Evolutionary conservation across 768 basidiomycete species (phyloP).

Genomic region (Daedaleopsis nitida): DNA sequence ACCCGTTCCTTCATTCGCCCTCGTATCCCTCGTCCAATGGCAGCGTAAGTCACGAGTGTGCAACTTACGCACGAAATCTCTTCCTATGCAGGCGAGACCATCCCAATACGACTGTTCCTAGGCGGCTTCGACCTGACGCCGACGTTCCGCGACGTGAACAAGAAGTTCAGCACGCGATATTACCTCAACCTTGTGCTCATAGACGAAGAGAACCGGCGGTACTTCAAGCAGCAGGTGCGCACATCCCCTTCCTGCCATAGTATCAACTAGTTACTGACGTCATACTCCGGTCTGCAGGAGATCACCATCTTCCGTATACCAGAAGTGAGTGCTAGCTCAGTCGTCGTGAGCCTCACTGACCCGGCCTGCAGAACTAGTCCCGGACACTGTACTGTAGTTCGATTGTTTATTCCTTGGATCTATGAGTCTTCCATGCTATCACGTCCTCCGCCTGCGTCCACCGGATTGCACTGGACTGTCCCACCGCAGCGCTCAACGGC

Average conservation of each 20-base stretch:
- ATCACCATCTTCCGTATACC: slow-evolving; percentile 92
- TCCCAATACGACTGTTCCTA: slow-evolving; percentile 95
- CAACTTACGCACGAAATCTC: background rate
- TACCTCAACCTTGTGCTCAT: slow-evolving; percentile 97
- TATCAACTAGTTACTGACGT: background rate
- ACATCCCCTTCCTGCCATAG: background rate
- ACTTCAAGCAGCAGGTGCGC: slow-evolving; percentile 92
- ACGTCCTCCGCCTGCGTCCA: background rate
- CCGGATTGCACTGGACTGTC: too few relatives aligned
- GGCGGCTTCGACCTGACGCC: slow-evolving; percentile 98
- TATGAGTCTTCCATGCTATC: slow-evolving; percentile 5
- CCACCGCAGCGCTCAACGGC: too few relatives aligned
- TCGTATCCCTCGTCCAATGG: too few relatives aligned
- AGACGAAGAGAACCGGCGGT: slow-evolving; percentile 96
- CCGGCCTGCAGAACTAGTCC: slow-evolving; percentile 37
- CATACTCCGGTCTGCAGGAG: slow-evolving; percentile 46
- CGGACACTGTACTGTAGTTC: slow-evolving; percentile 28
- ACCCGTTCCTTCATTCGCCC: background rate
- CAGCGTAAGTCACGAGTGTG: background rate
- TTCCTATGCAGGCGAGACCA: slow-evolving; percentile 78
- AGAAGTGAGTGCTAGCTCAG: slow-evolving; percentile 50
- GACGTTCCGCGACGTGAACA: slow-evolving; percentile 98
- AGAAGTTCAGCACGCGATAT: slow-evolving; percentile 97
- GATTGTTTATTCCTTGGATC: slow-evolving; percentile 27
- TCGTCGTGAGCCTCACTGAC: background rate